phyloP scores from a whole-genome alignment of 2,329 filamentous ascomycete genomes.

The Alternaria sp. region DNA sequence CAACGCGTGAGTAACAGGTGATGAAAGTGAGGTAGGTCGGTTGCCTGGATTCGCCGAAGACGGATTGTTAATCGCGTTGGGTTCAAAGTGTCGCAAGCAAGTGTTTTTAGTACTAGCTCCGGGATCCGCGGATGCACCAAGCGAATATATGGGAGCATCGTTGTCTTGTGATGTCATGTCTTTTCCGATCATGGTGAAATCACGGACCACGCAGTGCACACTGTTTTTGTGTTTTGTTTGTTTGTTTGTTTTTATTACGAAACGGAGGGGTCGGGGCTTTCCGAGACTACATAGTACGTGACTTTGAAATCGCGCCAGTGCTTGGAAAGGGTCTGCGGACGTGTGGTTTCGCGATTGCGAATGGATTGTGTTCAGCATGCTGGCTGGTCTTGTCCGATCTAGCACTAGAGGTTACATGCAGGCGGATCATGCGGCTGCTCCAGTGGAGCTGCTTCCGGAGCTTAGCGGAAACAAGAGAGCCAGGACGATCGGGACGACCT shows the following conservation, averaged over 20 bases:
- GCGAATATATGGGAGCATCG: no score
- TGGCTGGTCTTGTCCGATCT: not conserved
- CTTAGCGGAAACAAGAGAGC: slow-evolving; percentile 8
- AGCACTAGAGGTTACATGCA: not conserved
- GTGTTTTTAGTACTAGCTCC: slow-evolving; percentile 12
- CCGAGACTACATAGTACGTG: not conserved
- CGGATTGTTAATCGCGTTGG: slow-evolving; percentile 2
- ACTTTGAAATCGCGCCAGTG: not conserved
- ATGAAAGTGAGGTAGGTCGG: not conserved
- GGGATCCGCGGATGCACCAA: slow-evolving; percentile 17
- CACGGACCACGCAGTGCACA: not conserved
- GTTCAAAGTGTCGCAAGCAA: not conserved
- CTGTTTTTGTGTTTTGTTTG: not conserved
- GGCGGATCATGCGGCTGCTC: slow-evolving; percentile 16
- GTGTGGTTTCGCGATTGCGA: no score
- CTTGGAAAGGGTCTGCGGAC: no score
- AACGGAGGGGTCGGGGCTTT: not conserved
- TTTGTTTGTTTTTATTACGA: not conserved
- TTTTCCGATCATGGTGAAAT: not conserved
- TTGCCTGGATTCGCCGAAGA: slow-evolving; percentile 9
- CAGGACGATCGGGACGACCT: not conserved
- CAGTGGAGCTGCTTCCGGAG: slow-evolving; percentile 12
- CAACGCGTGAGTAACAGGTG: not conserved
- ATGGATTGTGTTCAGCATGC: no score
- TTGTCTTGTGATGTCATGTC: slow-evolving; percentile 14